Base-by-base conservation (phyloP, 768 basidiomycete species). In the Auricularia sp. region DNA sequence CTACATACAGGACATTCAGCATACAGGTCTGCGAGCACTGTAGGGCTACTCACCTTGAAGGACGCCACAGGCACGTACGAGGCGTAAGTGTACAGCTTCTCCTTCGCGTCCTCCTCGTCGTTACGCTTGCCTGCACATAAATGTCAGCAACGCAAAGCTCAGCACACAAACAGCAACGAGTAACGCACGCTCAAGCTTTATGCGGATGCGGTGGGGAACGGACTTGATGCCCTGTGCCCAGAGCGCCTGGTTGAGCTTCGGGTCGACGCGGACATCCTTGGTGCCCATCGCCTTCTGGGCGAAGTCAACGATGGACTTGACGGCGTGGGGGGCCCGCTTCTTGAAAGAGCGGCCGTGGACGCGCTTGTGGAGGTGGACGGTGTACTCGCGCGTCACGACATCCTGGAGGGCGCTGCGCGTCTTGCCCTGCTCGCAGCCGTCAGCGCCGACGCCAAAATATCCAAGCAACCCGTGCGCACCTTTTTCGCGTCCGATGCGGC, bases 381-480 rank as follows among this genome's bases (percentile, higher is more conserved):
- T 98, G 88, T 98, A 97, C 77, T 99, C 96, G 73, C 95, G 88
- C 69, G 95, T 91, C 69, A 98, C 96, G 79, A 98, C 96, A 77
- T 98, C 96, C 79, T 91, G 86, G 75, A 98, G 91, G 64, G 96
- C 96, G 66, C 93, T 95, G 78, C 96, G 93, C 72, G 86, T 86
- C 84, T 97, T 96, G 78, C 86, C 81, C 83, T 86, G 53, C 62
- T 63, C 14, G 6, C 44, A 23, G 21, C 29, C 14, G 18, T 47
- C n/a, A 34, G 29, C 36, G 10, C 36, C 18, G 0, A 21, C n/a
- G 66, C 23, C 47, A n/a, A 33, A 14, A 59, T 8, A 16, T 23
- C 36, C 35, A 39, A 35, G 36, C 21, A 35, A n/a, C n/a, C 29
- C 6, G 12, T 5, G 12, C 64, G n/a, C 29, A 62, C 64, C 61